Base-by-base conservation (phyloP, 2,329 filamentous ascomycete species). In the Neofusicoccum ribis region DNA sequence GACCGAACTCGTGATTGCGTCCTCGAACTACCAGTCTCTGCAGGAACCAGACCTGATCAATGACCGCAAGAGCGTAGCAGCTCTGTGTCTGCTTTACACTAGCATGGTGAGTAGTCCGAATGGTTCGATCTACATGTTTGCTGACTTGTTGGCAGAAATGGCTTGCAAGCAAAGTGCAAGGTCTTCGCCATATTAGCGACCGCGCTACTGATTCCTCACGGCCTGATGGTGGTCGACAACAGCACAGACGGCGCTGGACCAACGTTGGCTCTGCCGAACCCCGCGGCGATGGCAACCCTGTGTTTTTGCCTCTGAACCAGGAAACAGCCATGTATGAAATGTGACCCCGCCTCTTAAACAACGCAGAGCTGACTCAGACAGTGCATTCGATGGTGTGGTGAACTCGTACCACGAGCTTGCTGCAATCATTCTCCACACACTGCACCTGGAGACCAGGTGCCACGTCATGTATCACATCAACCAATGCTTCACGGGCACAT, bases 391-490 rank as follows among this genome's bases (percentile, higher is more conserved):
- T 76, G 88, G 85, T 66, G 95, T 97, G 17, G 84, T 97, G 9
- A 85, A 88, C 23, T 93, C 91, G 1, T 95, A 94, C 77, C 89
- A 91, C 67, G 86, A 92, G 68, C 88, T 99, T 43, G 91, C 91
- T 31, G 85, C 86, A 17, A 92, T 88, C 2, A 88, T 93, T 47
- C 86, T 98, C 2, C 83, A 96, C 31, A 96, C 92, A 0, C 82
- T 99, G 3, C 93, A 98, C 74, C 87, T 96, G 76, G 93, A 97
- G 76, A 87, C 96, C 56, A 89, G 95, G 52, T 92, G 91, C 73
- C 92, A 92, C 59, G 89, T 96, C 69, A 86, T 97, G 43, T 88
- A 93, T 74, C 92, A 93, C 68, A 84, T 99, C 46, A 78, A 82
- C 76, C 85, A 81, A 67, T 88, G 84, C 65, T 70, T 83, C 20